Base-by-base conservation (phyloP, 345 rosid species). In the Eucalyptus microcorys region DNA sequence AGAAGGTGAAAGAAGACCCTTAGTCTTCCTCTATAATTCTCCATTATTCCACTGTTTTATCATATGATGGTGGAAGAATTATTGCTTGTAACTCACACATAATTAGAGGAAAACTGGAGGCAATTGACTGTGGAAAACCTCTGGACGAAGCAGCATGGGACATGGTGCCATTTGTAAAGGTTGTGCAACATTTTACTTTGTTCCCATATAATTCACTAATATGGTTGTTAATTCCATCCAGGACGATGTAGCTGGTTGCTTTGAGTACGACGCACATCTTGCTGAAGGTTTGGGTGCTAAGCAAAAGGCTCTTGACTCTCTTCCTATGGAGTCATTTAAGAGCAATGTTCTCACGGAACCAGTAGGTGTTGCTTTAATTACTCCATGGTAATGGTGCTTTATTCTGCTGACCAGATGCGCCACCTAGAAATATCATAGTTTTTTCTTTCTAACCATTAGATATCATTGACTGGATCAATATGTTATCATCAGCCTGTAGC, bases 171-270 rank as follows among this genome's bases (percentile, higher is more conserved):
- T 37, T 80, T 80, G 48, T 34, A 43, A 37, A 30, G 85, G 13
- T 19, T 17, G 48, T 80, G 85, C 68, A 24, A 37, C 85, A 3
- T 37, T 80, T 40, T 43, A 40, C 27, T 80, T 16, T 80, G 13
- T 19, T 80, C 27, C 48, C 30, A 40, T 19, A 10, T 37, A 61
- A 61, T 61, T 61, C 68, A 61, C 34, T 50, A 55, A 91, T 43
- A 34, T 87, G 88, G 66, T 91, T 86, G 91, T 49, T 88, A 30
- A 86, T 94, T 87, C 90, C 87, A 50, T 91, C 22, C 93, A 98
- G 99, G 99, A 98, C 91, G 99, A 98, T 94, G 99, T 97, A 87
- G 97, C 99, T 86, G 97, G 94, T 49, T 98, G 99, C 92, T 97
- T 98, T 76, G 99, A 97, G 90, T 98, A 95, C 89, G 96, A 95